Evolutionary conservation across 1,284 basidiomycete species (phyloP).

Genomic region (Anthracocystis panici-leucophaei): DNA sequence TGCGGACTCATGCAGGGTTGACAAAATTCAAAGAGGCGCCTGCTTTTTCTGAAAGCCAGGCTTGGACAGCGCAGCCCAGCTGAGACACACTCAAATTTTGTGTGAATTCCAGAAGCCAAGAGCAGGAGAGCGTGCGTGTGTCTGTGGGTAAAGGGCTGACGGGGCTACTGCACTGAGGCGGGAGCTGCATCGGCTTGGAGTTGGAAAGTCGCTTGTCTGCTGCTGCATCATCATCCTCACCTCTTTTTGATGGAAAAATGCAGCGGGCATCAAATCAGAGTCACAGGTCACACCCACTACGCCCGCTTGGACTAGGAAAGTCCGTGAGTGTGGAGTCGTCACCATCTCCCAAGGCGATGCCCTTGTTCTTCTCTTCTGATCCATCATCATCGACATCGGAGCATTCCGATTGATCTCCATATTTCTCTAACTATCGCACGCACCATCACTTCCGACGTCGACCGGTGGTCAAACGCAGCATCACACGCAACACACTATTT

Average conservation of each 20-base stretch:
- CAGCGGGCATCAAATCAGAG: conserved; percentile 2
- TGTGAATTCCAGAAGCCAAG: background rate
- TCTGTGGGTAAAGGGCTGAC: background rate
- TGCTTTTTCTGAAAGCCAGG: background rate
- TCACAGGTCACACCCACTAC: conserved; percentile 8
- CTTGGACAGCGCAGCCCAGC: background rate
- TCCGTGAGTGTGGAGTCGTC: conserved; percentile 13
- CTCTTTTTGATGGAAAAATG: background rate
- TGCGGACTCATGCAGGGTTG: conserved; percentile 25
- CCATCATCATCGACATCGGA: conserved; percentile 23
- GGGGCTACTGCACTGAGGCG: background rate
- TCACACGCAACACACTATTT: background rate
- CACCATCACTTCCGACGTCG: background rate
- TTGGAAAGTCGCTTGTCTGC: no score
- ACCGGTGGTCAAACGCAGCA: background rate
- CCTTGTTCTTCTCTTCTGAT: conserved; percentile 4
- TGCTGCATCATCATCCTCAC: conserved; percentile 6
- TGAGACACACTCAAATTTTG: background rate
- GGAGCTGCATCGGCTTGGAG: conserved; percentile 2
- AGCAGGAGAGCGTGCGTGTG: no score
- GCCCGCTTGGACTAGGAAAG: background rate
- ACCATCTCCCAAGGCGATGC: background rate
- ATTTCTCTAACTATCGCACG: background rate
- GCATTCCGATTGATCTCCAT: conserved; percentile 10
- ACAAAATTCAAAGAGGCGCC: background rate